phyloP scores from a whole-genome alignment of 257 asterid species.

The Schizonepeta tenuifolia region DNA sequence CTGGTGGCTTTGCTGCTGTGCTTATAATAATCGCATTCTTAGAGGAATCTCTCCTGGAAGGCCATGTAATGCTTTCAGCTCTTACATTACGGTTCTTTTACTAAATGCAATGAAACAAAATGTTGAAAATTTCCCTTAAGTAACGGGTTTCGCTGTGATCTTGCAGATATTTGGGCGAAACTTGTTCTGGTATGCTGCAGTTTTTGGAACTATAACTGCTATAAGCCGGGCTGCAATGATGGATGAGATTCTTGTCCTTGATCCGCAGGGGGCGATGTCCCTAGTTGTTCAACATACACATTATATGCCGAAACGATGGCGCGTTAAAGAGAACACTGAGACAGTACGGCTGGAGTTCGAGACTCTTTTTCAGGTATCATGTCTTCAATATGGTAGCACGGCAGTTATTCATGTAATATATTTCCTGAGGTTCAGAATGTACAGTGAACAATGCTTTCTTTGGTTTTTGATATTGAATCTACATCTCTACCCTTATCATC shows the following conservation, averaged over 20 bases:
- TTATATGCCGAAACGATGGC: conserved; percentile 99
- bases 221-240: conserved; percentile 82
- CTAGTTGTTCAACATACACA: conserved; percentile 87
- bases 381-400: neutral
- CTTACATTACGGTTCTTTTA: conserved; percentile 14
- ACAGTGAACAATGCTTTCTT: neutral
- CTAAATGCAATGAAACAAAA: neutral
- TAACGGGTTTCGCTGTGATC: too few species aligned
- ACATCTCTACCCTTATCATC: neutral
- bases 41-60: conserved; percentile 97
- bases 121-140: too few species aligned
- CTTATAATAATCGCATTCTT: conserved; percentile 92
- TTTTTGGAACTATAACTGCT: conserved; percentile 96
- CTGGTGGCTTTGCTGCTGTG: conserved; percentile 99
- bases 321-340: conserved; percentile 84
- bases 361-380: conserved; percentile 86
- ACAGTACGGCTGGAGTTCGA: conserved; percentile 78
- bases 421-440: neutral
- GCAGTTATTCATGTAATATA: neutral
- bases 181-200: conserved; percentile 97
- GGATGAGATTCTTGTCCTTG: conserved; percentile 85
- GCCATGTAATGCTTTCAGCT: conserved; percentile 72
- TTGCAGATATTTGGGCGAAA: conserved; percentile 94
- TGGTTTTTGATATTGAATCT: neutral
- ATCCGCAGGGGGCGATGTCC: conserved; percentile 86